Evolutionary conservation across 352 stramenopile species (phyloP), one percentile per base, ranked within the genome.

Genomic region (Stramenopiles sp.): DNA sequence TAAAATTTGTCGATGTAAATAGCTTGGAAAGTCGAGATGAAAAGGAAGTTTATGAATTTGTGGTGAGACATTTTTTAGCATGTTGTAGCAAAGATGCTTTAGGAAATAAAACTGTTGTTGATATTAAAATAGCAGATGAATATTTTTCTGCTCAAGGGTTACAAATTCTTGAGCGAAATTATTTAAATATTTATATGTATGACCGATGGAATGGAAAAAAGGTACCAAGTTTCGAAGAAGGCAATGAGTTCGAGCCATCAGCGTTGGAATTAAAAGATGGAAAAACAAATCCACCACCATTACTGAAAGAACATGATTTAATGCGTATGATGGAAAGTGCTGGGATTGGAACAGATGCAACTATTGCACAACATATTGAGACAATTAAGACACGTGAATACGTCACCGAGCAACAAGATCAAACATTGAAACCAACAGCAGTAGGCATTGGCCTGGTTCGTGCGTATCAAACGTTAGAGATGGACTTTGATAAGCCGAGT

Each of bases 61-160:
- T 94, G 30, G 82, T 86, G n/a, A 83, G 89, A 31, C 89, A 95
- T 82, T 95, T 95, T 78, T 90, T 95, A 80, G 89, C 89, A n/a
- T 91, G 86, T 20, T 87, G 94, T 0, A 90, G 84, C 69, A 82
- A 85, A 43, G 90, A 94, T 85, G 88, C 87, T 27, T 84, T 90
- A 20, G 90, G 83, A 83, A 81, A 85, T 0, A 82, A 81, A 23
- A 86, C 82, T 30, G 84, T 83, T 43, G 82, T 88, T 29, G 78
- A 84, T 29, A 86, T 94, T 63, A 82, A 81, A 13, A 87, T 86
- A 23, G 87, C 89, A 30, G 88, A 87, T 4, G 86, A 89, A 27
- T 78, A 4, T 0, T 94, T 94, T 81, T 87, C 80, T 43, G 78
- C 92, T 32, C 80, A 83, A 63, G 89, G 88, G 13, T 90, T 92